Evolutionary conservation across 305 asterid genomes (phyloP).

Genomic region (Euphrasia arctica): DNA sequence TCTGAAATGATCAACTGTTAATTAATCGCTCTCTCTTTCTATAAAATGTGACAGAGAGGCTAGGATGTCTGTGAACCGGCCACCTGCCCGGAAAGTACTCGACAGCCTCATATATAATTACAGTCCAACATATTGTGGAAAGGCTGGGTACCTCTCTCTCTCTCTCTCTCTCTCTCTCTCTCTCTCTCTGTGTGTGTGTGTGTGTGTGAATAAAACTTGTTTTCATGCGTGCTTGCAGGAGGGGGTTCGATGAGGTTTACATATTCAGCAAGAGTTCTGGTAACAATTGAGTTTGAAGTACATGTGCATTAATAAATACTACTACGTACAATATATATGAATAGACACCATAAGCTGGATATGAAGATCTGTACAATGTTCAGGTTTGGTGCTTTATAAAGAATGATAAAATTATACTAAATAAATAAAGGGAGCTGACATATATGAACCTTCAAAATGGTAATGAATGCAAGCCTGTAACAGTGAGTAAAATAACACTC

Average conservation of each 20-base stretch:
- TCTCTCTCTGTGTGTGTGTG: neutral
- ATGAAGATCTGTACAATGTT: neutral
- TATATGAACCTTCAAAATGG: neutral
- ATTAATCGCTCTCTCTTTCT: neutral
- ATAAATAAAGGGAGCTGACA: too few species aligned
- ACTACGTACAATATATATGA: neutral
- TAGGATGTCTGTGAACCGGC: slow-evolving; percentile 75
- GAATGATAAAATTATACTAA: neutral
- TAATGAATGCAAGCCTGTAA: neutral
- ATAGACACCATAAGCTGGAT: neutral
- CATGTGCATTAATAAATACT: neutral
- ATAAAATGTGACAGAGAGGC: slow-evolving; percentile 66
- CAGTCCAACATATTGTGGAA: slow-evolving; percentile 83
- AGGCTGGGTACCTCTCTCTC: slow-evolving; percentile 61
- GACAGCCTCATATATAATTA: slow-evolving; percentile 88
- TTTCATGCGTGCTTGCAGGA: slow-evolving; percentile 32
- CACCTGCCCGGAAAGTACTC: slow-evolving; percentile 58
- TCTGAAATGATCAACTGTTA: too few species aligned
- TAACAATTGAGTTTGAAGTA: neutral
- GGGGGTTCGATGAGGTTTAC: slow-evolving; percentile 60
- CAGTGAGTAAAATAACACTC: too few species aligned
- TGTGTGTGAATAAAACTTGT: neutral
- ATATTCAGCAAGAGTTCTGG: slow-evolving; percentile 34
- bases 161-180: slow-evolving; percentile 25
- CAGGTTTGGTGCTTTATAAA: neutral